phyloP scores from a whole-genome alignment of 192 early-diverging fungal genomes.

The Pilaira anomala region DNA sequence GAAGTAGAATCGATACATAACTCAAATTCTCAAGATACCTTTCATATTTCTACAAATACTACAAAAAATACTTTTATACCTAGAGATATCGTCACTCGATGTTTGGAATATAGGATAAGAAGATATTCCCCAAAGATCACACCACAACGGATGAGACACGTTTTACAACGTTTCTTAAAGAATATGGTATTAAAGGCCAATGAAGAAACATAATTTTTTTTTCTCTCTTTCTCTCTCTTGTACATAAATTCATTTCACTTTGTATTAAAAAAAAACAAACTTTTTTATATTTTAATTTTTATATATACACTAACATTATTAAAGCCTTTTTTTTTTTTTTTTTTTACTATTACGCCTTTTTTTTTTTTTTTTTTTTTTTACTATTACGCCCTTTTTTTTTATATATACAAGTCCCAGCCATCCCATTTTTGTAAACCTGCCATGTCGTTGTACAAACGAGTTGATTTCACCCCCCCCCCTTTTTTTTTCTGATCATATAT shows the following conservation, averaged over 20 bases:
- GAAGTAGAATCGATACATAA: no score
- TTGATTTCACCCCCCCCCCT: background rate
- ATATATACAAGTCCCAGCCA: background rate
- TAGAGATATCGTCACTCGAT: constrained; percentile 29
- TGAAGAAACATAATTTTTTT: constrained; percentile 16
- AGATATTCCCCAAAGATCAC: constrained; percentile 35
- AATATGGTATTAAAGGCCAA: constrained; percentile 35
- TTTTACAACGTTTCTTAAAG: constrained; percentile 37
- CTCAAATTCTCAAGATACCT: background rate
- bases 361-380: no score
- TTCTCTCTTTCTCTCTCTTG: background rate
- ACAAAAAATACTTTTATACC: constrained; percentile 1
- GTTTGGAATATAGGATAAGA: constrained; percentile 30
- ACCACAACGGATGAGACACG: constrained; percentile 33
- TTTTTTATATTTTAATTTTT: no score
- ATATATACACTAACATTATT: no score
- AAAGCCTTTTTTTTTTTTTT: no score
- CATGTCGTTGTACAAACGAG: background rate
- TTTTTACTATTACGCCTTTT: no score
- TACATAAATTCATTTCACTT: no score
- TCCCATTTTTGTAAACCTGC: background rate
- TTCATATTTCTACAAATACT: no score
- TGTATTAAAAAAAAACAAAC: background rate
- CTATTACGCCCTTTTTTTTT: background rate
- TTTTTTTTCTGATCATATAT: background rate